A percentile compares a stretch with the other conserved stretches of the same genome.
phyloP scores from a whole-genome alignment of 495 filamentous ascomycete species.

The Bombardia bombarda region DNA sequence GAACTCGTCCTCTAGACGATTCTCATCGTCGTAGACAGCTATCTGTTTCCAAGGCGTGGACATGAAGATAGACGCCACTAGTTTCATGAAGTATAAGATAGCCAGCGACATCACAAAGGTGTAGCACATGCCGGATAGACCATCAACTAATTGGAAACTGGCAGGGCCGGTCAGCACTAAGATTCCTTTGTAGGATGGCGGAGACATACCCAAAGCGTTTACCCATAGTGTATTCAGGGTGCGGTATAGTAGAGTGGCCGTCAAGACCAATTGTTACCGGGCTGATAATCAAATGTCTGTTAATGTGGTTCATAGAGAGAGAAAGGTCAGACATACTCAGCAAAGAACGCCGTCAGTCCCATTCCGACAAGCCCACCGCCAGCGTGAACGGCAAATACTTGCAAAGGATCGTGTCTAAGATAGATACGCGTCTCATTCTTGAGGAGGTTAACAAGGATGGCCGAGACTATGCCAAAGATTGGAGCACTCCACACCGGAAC shows the following conservation, averaged over 20 bases:
- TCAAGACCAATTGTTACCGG: conserved; percentile 7
- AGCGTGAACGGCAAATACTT: conserved; percentile 14
- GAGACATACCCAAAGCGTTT: conserved; percentile 8
- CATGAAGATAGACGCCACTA: neutral
- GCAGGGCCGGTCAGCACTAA: neutral
- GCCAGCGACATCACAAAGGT: conserved; percentile 9
- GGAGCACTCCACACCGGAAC: conserved; percentile 11
- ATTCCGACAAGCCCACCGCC: conserved; percentile 13
- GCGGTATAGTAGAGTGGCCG: conserved; percentile 11
- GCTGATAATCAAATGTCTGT: neutral
- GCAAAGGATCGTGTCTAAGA: conserved; percentile 10
- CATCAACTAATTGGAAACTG: conserved; percentile 8
- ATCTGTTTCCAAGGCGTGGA: neutral
- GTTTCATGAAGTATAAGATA: conserved; percentile 12
- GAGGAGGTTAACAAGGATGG: conserved; percentile 6
- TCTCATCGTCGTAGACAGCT: neutral
- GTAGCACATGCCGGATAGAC: conserved; percentile 6
- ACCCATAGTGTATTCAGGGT: conserved; percentile 7
- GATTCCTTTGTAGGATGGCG: neutral
- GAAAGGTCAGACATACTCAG: conserved; percentile 3
- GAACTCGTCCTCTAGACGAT: neutral
- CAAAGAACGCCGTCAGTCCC: conserved; percentile 8
- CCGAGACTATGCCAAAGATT: conserved; percentile 8
- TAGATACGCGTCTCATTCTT: conserved; percentile 7
- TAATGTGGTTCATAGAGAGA: neutral